A percentile compares a stretch with the other conserved stretches of the same genome.
Conservation (phyloP, 2,329 filamentous ascomycete genomes). For the Grosmannia clavigera region DNA sequence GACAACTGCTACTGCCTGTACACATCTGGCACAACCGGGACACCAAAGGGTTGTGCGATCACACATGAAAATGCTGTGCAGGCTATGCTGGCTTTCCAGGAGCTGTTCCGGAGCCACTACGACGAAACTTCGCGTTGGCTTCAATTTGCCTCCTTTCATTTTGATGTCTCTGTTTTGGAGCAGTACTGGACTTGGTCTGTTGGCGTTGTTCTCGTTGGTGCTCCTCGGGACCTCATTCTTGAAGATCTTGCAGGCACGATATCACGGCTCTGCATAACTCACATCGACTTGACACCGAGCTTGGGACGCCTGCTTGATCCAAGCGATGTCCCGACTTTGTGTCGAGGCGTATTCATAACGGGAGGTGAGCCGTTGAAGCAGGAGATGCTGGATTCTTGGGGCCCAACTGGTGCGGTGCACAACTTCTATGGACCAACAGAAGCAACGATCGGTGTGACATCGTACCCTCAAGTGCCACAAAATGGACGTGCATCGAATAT, state of each 20-base stretch:
- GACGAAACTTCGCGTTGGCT: slow-evolving; percentile 64
- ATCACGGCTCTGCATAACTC: slow-evolving; percentile 61
- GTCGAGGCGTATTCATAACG: slow-evolving; percentile 80
- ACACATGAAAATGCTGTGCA: slow-evolving; percentile 84
- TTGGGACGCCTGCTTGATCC: slow-evolving; percentile 69
- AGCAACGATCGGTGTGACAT: slow-evolving; percentile 84
- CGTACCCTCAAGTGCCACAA: slow-evolving; percentile 66
- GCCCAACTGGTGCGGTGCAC: slow-evolving; percentile 66
- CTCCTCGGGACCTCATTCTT: slow-evolving; percentile 71
- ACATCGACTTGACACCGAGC: slow-evolving; percentile 85
- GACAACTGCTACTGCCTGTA: slow-evolving; percentile 74
- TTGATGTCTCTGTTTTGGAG: slow-evolving; percentile 85
- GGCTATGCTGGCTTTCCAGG: slow-evolving; percentile 75
- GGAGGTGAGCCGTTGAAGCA: slow-evolving; percentile 81
- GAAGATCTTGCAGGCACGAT: slow-evolving; percentile 71
- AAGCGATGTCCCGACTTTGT: slow-evolving; percentile 66
- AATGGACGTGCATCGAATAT: slow-evolving; percentile 82
- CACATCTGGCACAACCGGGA: slow-evolving; percentile 77
- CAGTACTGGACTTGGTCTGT: slow-evolving; percentile 95
- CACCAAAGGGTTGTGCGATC: slow-evolving; percentile 77
- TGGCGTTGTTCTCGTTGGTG: slow-evolving; percentile 72
- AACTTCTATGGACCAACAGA: slow-evolving; percentile 91
- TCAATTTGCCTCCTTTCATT: slow-evolving; percentile 90
- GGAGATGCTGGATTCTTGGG: slow-evolving; percentile 82
- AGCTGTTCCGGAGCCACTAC: slow-evolving; percentile 67